Evolutionary conservation across 2,329 filamentous ascomycete genomes (phyloP).

Genomic region (Penicillium glabrum): DNA sequence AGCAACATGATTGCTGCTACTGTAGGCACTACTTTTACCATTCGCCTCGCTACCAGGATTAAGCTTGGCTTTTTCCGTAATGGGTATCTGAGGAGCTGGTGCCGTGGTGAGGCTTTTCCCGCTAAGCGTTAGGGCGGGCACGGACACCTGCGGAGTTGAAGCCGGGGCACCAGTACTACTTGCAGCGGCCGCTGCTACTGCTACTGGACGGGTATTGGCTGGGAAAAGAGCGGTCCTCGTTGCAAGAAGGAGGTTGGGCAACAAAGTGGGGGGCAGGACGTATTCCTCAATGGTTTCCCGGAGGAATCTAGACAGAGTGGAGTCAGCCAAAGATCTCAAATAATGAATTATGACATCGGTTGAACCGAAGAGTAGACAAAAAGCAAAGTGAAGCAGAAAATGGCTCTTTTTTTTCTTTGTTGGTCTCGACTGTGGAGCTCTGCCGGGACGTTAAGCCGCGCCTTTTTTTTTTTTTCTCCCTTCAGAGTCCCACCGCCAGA

Average conservation of each 20-base stretch:
- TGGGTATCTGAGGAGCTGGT: constrained; percentile 3
- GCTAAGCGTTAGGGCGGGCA: constrained; percentile 21
- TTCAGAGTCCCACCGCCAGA: constrained; percentile 9
- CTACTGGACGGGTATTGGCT: constrained; percentile 69
- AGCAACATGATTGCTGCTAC: not conserved
- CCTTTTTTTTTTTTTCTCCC: not conserved
- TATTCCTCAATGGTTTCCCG: constrained; percentile 55
- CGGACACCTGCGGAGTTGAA: constrained; percentile 22
- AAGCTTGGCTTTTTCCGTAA: constrained; percentile 9
- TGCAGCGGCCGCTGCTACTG: constrained; percentile 40
- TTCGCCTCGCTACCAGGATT: not conserved
- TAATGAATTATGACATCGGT: constrained; percentile 13
- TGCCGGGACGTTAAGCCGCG: constrained; percentile 10
- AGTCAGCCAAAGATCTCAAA: constrained; percentile 24
- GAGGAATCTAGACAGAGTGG: constrained; percentile 39
- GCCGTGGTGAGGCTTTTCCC: constrained; percentile 27
- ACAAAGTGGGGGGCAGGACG: constrained; percentile 62
- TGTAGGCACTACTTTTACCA: constrained; percentile 7
- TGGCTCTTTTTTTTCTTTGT: not conserved
- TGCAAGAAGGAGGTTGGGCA: constrained; percentile 60
- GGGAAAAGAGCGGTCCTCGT: constrained; percentile 81
- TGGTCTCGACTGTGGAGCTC: constrained; percentile 22
- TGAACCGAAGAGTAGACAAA: constrained; percentile 9
- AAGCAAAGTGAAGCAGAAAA: constrained; percentile 13
- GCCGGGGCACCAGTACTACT: constrained; percentile 32